Conservation (phyloP, 306 rosid species). For the Trifolium subterraneum region DNA sequence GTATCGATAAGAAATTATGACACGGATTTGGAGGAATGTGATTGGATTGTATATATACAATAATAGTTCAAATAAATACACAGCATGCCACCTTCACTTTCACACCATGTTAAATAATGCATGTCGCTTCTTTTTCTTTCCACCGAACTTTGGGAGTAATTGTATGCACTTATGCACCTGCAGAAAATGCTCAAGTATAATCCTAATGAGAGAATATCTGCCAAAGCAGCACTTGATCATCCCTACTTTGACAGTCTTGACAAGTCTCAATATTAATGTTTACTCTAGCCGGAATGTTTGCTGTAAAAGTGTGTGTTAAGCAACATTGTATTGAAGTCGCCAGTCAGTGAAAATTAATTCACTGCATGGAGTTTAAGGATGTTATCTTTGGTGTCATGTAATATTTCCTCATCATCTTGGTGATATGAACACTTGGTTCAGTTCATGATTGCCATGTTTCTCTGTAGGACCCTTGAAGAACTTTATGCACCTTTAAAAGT, state of each 20-base stretch:
- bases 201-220: slow-evolving; percentile 90
- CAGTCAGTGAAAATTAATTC: slow-evolving; percentile 31
- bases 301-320: slow-evolving; percentile 27
- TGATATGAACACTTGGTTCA: slow-evolving; percentile 45
- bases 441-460: slow-evolving; percentile 27
- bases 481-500: slow-evolving; percentile 21
- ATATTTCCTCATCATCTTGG: slow-evolving; percentile 72
- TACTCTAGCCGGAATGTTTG: slow-evolving; percentile 1
- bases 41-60: background rate
- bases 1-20: slow-evolving; percentile 1
- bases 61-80: background rate
- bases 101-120: background rate
- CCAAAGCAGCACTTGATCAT: slow-evolving; percentile 95
- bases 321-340: background rate
- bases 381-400: slow-evolving; percentile 16
- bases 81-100: slow-evolving; percentile 20
- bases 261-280: slow-evolving; percentile 76
- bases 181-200: slow-evolving; percentile 93
- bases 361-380: slow-evolving; percentile 23
- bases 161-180: slow-evolving; percentile 37
- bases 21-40: background rate
- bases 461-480: slow-evolving; percentile 27
- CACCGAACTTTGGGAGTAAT: slow-evolving; percentile 22
- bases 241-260: slow-evolving; percentile 93
- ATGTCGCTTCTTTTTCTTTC: slow-evolving; percentile 12